Conservation (phyloP, 768 basidiomycete genomes). For the Rhizopogon roseolus region DNA sequence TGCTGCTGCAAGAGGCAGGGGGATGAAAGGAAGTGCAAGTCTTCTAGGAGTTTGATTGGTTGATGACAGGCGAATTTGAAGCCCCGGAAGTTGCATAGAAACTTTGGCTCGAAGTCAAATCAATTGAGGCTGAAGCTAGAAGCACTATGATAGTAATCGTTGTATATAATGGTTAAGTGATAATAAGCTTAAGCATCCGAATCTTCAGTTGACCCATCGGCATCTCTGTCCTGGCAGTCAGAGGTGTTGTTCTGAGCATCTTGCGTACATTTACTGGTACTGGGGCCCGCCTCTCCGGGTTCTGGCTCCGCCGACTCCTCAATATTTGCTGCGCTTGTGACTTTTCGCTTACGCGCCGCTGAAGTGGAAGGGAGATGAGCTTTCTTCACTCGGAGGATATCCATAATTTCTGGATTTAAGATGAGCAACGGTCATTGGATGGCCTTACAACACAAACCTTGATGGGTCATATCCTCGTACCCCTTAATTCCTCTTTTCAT, state of each 20-base stretch:
- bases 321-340: constrained; percentile 47
- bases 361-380: constrained; percentile 43
- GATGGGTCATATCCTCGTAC: constrained; percentile 75
- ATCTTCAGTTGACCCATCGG: constrained; percentile 13
- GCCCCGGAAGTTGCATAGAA: background rate
- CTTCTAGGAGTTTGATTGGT: constrained; percentile 58
- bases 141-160: no score
- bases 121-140: background rate
- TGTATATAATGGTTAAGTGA: no score
- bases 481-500: constrained; percentile 77
- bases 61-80: background rate
- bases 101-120: background rate
- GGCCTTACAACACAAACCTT: constrained; percentile 41
- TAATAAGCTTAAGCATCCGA: constrained; percentile 5
- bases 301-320: constrained; percentile 26
- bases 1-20: constrained; percentile 65
- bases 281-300: constrained; percentile 25
- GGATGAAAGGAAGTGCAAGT: constrained; percentile 60
- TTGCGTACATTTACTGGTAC: constrained; percentile 25
- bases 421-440: background rate
- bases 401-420: constrained; percentile 62
- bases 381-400: constrained; percentile 73
- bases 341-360: constrained; percentile 42
- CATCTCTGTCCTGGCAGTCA: constrained; percentile 12
- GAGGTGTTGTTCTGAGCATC: constrained; percentile 8